Conservation (phyloP, 208 protist species). For the Leishmania aethiopica region DNA sequence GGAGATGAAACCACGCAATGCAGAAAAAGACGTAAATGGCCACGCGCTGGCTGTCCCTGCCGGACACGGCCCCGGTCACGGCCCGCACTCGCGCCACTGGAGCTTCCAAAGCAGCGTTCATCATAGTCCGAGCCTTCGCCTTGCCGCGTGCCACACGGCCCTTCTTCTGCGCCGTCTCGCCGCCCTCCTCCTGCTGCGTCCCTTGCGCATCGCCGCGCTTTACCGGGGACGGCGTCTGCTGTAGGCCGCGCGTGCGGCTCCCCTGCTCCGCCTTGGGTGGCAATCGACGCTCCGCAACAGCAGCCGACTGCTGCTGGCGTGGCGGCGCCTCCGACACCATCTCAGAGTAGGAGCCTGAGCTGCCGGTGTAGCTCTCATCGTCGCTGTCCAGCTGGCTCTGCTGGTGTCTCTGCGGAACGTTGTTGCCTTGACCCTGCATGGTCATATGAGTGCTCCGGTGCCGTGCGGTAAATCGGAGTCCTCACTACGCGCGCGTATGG, state of each 20-base stretch:
- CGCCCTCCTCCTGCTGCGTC: background rate
- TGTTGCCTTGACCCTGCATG: slow-evolving; percentile 17
- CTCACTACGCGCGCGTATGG: background rate
- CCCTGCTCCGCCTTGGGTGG: background rate
- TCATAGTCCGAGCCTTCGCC: slow-evolving; percentile 15
- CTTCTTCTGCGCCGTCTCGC: slow-evolving; percentile 16
- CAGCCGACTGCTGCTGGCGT: background rate
- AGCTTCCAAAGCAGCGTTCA: slow-evolving; percentile 13
- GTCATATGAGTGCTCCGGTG: background rate
- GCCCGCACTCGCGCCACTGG: slow-evolving; percentile 17
- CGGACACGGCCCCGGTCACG: slow-evolving; percentile 14
- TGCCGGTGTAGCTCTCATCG: slow-evolving; percentile 30
- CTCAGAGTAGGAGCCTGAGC: slow-evolving; percentile 21
- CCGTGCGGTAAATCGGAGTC: background rate
- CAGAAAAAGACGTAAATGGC: slow-evolving; percentile 49
- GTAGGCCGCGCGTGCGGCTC: no score
- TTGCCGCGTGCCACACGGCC: background rate
- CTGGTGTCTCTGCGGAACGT: slow-evolving; percentile 11
- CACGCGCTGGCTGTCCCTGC: slow-evolving; percentile 45
- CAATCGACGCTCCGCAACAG: background rate
- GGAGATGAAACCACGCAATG: slow-evolving; percentile 40
- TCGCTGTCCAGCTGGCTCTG: slow-evolving; percentile 9
- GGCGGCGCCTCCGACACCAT: slow-evolving; percentile 2
- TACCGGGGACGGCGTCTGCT: background rate
- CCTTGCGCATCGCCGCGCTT: background rate